Conservation (phyloP, 768 basidiomycete genomes). For the Pleurotus ostreatus region DNA sequence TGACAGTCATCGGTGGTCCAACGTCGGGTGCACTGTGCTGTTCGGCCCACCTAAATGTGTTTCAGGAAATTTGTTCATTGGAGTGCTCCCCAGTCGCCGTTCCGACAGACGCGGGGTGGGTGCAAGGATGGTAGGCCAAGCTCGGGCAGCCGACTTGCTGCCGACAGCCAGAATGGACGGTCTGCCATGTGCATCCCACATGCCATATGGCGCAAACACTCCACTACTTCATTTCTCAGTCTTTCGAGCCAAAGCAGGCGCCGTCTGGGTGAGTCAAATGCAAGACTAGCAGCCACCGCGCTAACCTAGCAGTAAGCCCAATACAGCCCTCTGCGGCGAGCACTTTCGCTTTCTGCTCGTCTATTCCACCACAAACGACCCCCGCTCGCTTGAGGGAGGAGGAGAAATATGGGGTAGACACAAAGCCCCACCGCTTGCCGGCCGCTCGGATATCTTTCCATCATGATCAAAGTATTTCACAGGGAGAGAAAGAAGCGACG, state of each 20-base stretch:
- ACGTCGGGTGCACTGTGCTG: no score
- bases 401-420: slow-evolving; percentile 4
- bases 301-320: background rate
- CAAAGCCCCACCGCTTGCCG: slow-evolving; percentile 6
- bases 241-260: background rate
- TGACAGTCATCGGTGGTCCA: no score
- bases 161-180: no score
- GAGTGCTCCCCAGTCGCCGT: no score
- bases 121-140: no score
- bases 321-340: background rate
- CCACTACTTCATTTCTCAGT: background rate
- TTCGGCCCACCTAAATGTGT: no score
- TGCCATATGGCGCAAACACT: background rate
- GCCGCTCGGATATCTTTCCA: slow-evolving; percentile 6
- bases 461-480: slow-evolving; percentile 8
- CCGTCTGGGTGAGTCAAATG: background rate
- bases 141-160: no score
- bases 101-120: no score
- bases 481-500: background rate
- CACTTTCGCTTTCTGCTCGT: no score
- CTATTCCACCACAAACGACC: background rate
- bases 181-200: background rate
- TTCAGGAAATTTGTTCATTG: no score
- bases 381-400: background rate
- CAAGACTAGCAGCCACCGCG: background rate